A percentile compares a stretch with the other conserved stretches of the same genome.
Conservation (phyloP, 768 basidiomycete genomes). For the Galerina marginata region DNA sequence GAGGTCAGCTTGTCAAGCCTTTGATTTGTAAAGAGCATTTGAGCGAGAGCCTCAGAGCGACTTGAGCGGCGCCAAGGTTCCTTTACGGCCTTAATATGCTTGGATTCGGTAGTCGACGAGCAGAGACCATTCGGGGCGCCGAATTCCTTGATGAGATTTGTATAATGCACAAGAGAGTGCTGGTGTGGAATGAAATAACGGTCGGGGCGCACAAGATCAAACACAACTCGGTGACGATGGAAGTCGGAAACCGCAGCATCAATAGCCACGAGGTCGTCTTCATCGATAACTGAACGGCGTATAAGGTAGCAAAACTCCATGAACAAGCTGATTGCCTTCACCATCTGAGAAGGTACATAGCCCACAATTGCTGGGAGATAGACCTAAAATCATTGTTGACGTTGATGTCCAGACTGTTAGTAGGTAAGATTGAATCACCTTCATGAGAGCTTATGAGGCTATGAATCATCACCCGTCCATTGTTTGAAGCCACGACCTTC, state of each 20-base stretch:
- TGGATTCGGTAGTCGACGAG: slow-evolving; percentile 38
- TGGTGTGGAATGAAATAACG: slow-evolving; percentile 28
- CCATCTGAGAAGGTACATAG: slow-evolving; percentile 20
- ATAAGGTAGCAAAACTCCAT: slow-evolving; percentile 43
- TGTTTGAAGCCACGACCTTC: slow-evolving; percentile 34
- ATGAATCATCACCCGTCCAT: slow-evolving; percentile 43
- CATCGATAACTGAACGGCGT: slow-evolving; percentile 21
- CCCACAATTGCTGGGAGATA: slow-evolving; percentile 26
- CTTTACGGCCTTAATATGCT: slow-evolving; percentile 41
- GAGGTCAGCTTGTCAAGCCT: slow-evolving; percentile 34
- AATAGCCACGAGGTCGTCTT: slow-evolving; percentile 22
- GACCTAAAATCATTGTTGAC: slow-evolving; percentile 12
- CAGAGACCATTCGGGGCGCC: slow-evolving; percentile 34
- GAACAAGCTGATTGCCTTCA: slow-evolving; percentile 28
- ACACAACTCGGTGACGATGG: slow-evolving; percentile 34
- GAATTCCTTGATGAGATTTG: slow-evolving; percentile 19
- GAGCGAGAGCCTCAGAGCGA: slow-evolving; percentile 33
- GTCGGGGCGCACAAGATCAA: slow-evolving; percentile 17
- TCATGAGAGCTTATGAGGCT: slow-evolving; percentile 43
- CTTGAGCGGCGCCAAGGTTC: slow-evolving; percentile 38
- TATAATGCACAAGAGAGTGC: slow-evolving; percentile 29
- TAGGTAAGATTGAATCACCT: slow-evolving; percentile 11
- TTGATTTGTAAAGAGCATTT: slow-evolving; percentile 41
- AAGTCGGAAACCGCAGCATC: slow-evolving; percentile 27
- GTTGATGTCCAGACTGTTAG: too few species aligned